Evolutionary conservation across 2,329 filamentous ascomycete genomes (phyloP), one percentile per base, ranked within the genome.

Genomic region (Exophiala sp.): DNA sequence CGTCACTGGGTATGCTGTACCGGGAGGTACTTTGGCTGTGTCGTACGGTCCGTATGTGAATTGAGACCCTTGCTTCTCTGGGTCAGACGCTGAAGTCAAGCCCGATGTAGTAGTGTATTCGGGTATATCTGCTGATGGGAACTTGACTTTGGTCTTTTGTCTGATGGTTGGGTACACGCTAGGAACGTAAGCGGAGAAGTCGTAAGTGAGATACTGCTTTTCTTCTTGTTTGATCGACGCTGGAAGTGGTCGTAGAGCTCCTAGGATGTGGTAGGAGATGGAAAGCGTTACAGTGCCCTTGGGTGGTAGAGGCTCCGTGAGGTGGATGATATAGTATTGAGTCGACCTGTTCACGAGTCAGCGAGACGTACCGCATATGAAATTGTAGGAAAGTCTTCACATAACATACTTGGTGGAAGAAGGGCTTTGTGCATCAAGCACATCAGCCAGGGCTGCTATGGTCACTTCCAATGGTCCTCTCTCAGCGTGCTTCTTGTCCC

Each of bases 131-230:
- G 78, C 73, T 47, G 81, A 85, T 41, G 86, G 79, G 61, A 95
- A 83, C 74, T 96, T 96, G 70, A 98, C 71, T 70, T 97, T 95
- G 32, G 93, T 97, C 80, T 96, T 96, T 69, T 98, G 93, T 73
- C 95, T 95, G 63, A 80, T 68, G 11, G 89, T 96, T 14, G 78
- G 72, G 73, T 98, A 98, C 54, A 85, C 83, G 8, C 88, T 94
- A 13, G 83, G 84, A 40, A 77, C 79, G 70, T 95, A 95, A 59
- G 86, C 86, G 54, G 87, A 91, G 74, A 95, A 94, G 48, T 81
- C 76, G 74, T 94, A 89, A 49, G 80, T 76, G 46, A 98, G 82
- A 71, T 84, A 96, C 70, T 98, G 93, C 67, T 84, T 81, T 44
- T 89, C 88, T 39, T 82, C 77, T 68, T 98, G 93, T n/a, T 77